Percentiles rank a stretch among this genome's conserved stretches.
Conservation (phyloP, 2,329 filamentous ascomycete species). For the Verruconis gallopava region DNA sequence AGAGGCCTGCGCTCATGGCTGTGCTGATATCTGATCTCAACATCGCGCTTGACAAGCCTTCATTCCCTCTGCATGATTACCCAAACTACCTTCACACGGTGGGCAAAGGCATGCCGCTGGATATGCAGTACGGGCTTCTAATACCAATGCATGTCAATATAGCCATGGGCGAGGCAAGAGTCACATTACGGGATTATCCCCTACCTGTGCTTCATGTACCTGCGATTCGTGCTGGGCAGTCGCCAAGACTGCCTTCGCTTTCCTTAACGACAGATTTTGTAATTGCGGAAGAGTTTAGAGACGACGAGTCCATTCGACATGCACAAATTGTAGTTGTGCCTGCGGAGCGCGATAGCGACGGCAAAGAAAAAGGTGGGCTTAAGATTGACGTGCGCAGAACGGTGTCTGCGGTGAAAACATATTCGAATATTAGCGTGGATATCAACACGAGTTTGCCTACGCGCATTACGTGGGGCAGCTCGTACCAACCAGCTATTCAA, state of each 20-base stretch:
- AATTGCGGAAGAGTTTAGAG: constrained; percentile 83
- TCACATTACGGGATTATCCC: constrained; percentile 87
- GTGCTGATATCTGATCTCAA: constrained; percentile 73
- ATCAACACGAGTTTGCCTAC: constrained; percentile 90
- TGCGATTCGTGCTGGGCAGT: constrained; percentile 64
- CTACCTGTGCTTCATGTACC: constrained; percentile 86
- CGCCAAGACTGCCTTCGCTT: constrained; percentile 65
- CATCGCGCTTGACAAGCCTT: constrained; percentile 79
- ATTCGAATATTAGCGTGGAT: constrained; percentile 80
- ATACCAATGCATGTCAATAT: constrained; percentile 83
- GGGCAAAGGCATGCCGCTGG: constrained; percentile 90
- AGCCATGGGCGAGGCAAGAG: constrained; percentile 76
- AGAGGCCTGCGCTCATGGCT: constrained; percentile 71
- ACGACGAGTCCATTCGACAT: constrained; percentile 63
- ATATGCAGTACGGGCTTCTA: constrained; percentile 81
- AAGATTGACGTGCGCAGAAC: constrained; percentile 79
- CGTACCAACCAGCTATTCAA: constrained; percentile 93
- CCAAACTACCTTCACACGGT: constrained; percentile 76
- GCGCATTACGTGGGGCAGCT: constrained; percentile 91
- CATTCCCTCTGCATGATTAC: constrained; percentile 70
- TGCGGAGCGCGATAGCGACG: constrained; percentile 41
- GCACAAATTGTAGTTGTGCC: constrained; percentile 78
- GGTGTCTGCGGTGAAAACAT: constrained; percentile 89
- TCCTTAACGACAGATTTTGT: constrained; percentile 85
- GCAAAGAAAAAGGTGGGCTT: constrained; percentile 54